phyloP scores from a whole-genome alignment of 768 basidiomycete species.

The Boletus bicolor region DNA sequence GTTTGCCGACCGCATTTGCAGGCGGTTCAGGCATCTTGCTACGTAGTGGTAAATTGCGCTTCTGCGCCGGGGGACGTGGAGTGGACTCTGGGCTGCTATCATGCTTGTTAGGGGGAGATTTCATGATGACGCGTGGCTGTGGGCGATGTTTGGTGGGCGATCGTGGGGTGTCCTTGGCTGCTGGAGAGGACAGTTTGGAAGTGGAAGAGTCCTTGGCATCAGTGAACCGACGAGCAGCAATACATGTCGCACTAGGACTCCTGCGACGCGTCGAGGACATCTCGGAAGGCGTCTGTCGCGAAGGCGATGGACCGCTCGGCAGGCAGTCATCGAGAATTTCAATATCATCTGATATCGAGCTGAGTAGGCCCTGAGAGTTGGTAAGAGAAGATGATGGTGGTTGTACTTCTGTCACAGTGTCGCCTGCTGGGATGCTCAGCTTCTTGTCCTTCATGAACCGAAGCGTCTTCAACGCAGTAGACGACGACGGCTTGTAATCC shows the following conservation, averaged over 20 bases:
- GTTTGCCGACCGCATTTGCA: neutral
- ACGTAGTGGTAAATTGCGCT: neutral
- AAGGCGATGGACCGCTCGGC: neutral
- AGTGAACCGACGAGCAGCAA: neutral
- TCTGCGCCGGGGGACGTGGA: conserved; percentile 7
- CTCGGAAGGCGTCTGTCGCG: neutral
- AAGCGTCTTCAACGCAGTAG: neutral
- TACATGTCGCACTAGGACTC: neutral
- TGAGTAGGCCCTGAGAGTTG: conserved; percentile 24
- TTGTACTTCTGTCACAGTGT: conserved; percentile 1
- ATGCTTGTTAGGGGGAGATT: neutral
- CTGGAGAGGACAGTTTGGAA: neutral
- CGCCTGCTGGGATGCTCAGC: neutral
- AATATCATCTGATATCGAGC: conserved; percentile 20
- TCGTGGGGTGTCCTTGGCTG: neutral
- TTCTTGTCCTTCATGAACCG: conserved; percentile 38
- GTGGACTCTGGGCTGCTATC: conserved; percentile 19
- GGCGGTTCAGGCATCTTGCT: conserved; percentile 7
- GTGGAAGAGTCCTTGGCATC: conserved; percentile 2
- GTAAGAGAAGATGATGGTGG: conserved; percentile 23
- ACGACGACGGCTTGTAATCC: conserved; percentile 18
- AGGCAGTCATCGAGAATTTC: neutral
- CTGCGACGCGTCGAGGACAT: conserved; percentile 1
- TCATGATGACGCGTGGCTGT: conserved; percentile 9
- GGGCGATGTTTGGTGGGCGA: conserved; percentile 10